Evolutionary conservation across 306 rosid genomes (phyloP).

Genomic region (Vigna reflexopilosa): DNA sequence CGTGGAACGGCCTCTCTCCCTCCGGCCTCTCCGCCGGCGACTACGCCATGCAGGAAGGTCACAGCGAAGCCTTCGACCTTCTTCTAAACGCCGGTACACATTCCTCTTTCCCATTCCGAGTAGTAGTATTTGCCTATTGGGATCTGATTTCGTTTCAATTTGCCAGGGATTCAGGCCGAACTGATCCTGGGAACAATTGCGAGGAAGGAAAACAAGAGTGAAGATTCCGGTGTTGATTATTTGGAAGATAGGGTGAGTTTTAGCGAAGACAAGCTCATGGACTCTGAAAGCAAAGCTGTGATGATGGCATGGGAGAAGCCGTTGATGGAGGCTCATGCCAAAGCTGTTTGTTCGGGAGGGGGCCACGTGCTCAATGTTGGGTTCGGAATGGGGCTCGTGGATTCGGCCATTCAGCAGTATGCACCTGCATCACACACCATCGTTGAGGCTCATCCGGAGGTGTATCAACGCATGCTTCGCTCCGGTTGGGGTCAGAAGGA

Average conservation of each 20-base stretch:
- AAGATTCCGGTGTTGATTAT: slow-evolving; percentile 57
- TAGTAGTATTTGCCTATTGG: neutral
- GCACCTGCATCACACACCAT: slow-evolving; percentile 74
- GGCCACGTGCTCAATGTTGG: slow-evolving; percentile 85
- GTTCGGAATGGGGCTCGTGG: slow-evolving; percentile 96
- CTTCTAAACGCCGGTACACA: slow-evolving; percentile 76
- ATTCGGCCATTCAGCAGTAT: slow-evolving; percentile 83
- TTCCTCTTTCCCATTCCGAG: neutral
- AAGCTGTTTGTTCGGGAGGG: slow-evolving; percentile 89
- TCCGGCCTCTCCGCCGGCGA: slow-evolving; percentile 80
- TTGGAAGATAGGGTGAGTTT: slow-evolving; percentile 84
- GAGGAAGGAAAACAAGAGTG: slow-evolving; percentile 58
- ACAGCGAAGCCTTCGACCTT: slow-evolving; percentile 66
- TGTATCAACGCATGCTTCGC: slow-evolving; percentile 72
- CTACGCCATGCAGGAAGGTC: slow-evolving; percentile 73
- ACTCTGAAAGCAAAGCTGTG: slow-evolving; percentile 81
- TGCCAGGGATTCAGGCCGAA: slow-evolving; percentile 85
- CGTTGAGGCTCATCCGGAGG: slow-evolving; percentile 93
- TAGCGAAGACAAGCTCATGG: slow-evolving; percentile 90
- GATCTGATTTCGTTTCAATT: slow-evolving; percentile 21
- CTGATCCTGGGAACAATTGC: slow-evolving; percentile 81
- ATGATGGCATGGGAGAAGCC: slow-evolving; percentile 99
- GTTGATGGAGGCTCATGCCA: slow-evolving; percentile 96
- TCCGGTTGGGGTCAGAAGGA: slow-evolving; percentile 76
- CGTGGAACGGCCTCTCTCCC: slow-evolving; percentile 95